These are phyloP conservation scores for Rusavskia elegans DNA, from an alignment of 495 filamentous ascomycete genomes.

Conservation along the genomic window DNA sequence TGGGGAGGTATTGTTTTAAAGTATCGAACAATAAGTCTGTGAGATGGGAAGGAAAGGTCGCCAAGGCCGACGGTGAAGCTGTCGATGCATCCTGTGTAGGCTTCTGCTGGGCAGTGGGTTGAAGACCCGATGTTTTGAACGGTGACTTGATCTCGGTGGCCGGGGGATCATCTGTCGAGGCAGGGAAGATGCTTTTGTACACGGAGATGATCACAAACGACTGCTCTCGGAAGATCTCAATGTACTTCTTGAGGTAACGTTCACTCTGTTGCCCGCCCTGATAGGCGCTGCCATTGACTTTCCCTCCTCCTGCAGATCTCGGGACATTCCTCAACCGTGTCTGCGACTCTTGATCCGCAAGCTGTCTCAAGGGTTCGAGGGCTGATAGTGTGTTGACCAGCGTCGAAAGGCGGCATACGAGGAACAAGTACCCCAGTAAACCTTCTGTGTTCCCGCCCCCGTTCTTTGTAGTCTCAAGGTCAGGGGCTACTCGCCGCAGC, in stretches of 20 bases:
- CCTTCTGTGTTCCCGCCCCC: conserved; percentile 33
- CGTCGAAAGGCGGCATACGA: conserved; percentile 71
- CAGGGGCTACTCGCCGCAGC: conserved; percentile 73
- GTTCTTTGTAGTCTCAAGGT: conserved; percentile 40
- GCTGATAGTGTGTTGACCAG: conserved; percentile 68
- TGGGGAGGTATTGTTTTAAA: conserved; percentile 64
- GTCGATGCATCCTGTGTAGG: conserved; percentile 40
- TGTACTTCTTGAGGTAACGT: conserved; percentile 82
- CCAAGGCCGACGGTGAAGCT: conserved; percentile 57
- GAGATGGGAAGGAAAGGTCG: conserved; percentile 77
- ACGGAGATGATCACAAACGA: conserved; percentile 89
- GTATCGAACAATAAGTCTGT: conserved; percentile 68
- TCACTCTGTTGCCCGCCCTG: conserved; percentile 82
- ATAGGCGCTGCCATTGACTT: conserved; percentile 29
- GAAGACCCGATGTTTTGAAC: conserved; percentile 9
- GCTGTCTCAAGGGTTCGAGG: conserved; percentile 67
- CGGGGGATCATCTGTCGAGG: conserved; percentile 21
- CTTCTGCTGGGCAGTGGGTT: conserved; percentile 10
- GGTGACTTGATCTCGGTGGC: conserved; percentile 21
- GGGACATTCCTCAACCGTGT: conserved; percentile 18
- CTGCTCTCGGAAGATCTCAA: conserved; percentile 97
- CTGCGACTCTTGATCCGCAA: conserved; percentile 75
- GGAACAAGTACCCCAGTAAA: conserved; percentile 67
- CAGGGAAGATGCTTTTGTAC: conserved; percentile 73
- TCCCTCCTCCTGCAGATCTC: conserved; percentile 8